Percentiles rank a stretch among this genome's conserved stretches.
Evolutionary conservation across 2,329 filamentous ascomycete genomes (phyloP).

Genomic region (Diaporthe destruens): DNA sequence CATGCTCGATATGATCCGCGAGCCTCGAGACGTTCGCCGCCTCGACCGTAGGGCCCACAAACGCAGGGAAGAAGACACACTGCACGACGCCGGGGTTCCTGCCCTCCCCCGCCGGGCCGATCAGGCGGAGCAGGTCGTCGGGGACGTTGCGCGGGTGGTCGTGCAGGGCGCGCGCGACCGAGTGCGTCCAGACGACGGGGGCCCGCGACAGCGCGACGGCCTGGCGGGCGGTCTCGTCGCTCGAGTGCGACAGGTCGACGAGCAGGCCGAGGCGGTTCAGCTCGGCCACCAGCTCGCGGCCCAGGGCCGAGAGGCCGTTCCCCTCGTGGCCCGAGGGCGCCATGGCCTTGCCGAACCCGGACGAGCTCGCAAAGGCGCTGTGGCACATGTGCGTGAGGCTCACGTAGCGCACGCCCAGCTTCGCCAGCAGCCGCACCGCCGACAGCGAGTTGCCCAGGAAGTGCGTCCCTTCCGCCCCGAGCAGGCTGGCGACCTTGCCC

Average conservation of each 20-base stretch:
- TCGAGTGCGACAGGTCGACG: slow-evolving; percentile 50
- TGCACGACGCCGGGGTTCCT: slow-evolving; percentile 56
- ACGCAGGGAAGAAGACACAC: slow-evolving; percentile 53
- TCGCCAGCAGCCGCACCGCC: slow-evolving; percentile 50
- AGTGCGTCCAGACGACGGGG: slow-evolving; percentile 52
- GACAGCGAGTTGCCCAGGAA: slow-evolving; percentile 51
- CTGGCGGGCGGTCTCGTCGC: slow-evolving; percentile 45
- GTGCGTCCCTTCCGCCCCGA: slow-evolving; percentile 51
- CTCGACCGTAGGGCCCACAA: slow-evolving; percentile 38
- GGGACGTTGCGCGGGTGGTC: slow-evolving; percentile 54
- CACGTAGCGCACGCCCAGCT: slow-evolving; percentile 53
- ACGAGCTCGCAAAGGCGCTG: slow-evolving; percentile 48
- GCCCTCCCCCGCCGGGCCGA: slow-evolving; percentile 45
- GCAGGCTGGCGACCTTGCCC: slow-evolving; percentile 47
- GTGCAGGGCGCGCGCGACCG: slow-evolving; percentile 45
- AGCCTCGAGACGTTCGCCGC: slow-evolving; percentile 49
- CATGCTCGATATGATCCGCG: slow-evolving; percentile 50
- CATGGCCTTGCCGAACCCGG: slow-evolving; percentile 45
- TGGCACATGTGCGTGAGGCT: slow-evolving; percentile 48
- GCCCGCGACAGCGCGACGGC: slow-evolving; percentile 46
- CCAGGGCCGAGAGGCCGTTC: slow-evolving; percentile 48
- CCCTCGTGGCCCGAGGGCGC: slow-evolving; percentile 34
- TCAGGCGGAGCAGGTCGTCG: slow-evolving; percentile 52
- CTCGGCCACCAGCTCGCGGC: slow-evolving; percentile 48
- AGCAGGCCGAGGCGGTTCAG: slow-evolving; percentile 54